Evolutionary conservation across 2,329 filamentous ascomycete species (phyloP).

Genomic region (Xylaria sp.): DNA sequence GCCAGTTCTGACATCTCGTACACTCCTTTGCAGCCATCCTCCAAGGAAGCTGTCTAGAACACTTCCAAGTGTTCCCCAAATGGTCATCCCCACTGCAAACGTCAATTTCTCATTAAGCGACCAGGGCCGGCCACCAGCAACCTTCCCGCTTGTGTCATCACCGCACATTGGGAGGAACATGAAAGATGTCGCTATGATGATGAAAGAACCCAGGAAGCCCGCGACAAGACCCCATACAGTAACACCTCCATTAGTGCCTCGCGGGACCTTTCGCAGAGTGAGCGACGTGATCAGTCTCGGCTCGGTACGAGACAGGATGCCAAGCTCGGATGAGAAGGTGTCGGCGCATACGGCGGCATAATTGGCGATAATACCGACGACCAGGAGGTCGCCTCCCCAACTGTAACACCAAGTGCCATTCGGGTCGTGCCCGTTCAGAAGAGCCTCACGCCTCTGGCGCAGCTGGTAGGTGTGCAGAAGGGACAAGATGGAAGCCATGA

Average conservation of each 20-base stretch:
- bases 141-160: slow-evolving; percentile 51
- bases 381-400: slow-evolving; percentile 71
- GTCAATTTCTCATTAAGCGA: slow-evolving; percentile 56
- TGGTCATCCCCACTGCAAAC: slow-evolving; percentile 68
- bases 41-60: slow-evolving; percentile 89
- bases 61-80: slow-evolving; percentile 82
- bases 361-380: slow-evolving; percentile 77
- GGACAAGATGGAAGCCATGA: slow-evolving; percentile 75
- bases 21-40: slow-evolving; percentile 84
- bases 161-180: slow-evolving; percentile 76
- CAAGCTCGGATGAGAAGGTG: slow-evolving; percentile 94
- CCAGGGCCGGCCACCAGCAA: slow-evolving; percentile 63
- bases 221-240: slow-evolving; percentile 78
- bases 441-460: slow-evolving; percentile 56
- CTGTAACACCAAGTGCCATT: slow-evolving; percentile 64
- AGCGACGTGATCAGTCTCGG: slow-evolving; percentile 89
- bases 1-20: slow-evolving; percentile 83
- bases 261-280: slow-evolving; percentile 80
- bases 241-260: slow-evolving; percentile 93
- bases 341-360: slow-evolving; percentile 94
- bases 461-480: slow-evolving; percentile 72
- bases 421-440: slow-evolving; percentile 48
- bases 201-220: slow-evolving; percentile 77
- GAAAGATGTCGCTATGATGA: slow-evolving; percentile 73
- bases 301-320: slow-evolving; percentile 80